A percentile compares a stretch with the other conserved stretches of the same genome.
These are phyloP conservation scores for Penicillium sclerotiorum DNA, from an alignment of 2,329 filamentous ascomycete genomes.

Conservation along the genomic window DNA sequence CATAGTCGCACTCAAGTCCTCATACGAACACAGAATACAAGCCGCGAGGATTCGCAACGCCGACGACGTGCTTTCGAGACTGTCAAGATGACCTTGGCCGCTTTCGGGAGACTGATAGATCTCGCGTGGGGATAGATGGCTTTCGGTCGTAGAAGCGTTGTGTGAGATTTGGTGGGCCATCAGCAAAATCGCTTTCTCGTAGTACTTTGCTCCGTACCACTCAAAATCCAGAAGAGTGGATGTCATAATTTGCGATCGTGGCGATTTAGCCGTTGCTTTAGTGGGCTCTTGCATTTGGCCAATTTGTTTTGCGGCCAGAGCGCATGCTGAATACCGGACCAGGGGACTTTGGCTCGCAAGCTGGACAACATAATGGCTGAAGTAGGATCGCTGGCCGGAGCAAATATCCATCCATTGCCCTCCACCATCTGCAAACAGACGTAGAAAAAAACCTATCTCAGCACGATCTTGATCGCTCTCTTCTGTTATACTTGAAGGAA, in stretches of 20 bases:
- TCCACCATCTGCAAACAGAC: conserved; percentile 14
- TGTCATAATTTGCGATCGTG: conserved; percentile 8
- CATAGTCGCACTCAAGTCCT: conserved; percentile 18
- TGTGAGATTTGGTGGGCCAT: conserved; percentile 16
- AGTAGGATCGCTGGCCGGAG: conserved; percentile 14
- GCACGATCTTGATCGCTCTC: conserved; percentile 14
- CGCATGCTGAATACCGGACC: conserved; percentile 22
- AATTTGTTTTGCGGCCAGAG: conserved; percentile 20
- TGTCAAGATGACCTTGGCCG: neutral
- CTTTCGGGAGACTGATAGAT: conserved; percentile 5
- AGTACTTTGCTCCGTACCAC: conserved; percentile 25
- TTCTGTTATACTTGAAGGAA: neutral
- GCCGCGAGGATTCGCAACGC: conserved; percentile 10
- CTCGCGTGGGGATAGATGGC: conserved; percentile 9
- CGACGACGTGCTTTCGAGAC: conserved; percentile 1
- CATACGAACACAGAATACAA: conserved; percentile 20
- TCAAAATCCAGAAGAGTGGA: conserved; percentile 7
- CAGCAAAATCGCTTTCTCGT: conserved; percentile 20
- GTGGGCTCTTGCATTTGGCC: conserved; percentile 17
- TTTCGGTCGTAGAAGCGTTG: neutral
- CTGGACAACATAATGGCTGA: conserved; percentile 15
- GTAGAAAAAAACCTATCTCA: conserved; percentile 19
- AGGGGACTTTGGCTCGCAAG: conserved; percentile 11
- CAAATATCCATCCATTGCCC: conserved; percentile 21
- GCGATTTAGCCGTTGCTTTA: conserved; percentile 6